Conservation (phyloP, 2,329 filamentous ascomycete genomes). For the Hypomyces perniciosus region DNA sequence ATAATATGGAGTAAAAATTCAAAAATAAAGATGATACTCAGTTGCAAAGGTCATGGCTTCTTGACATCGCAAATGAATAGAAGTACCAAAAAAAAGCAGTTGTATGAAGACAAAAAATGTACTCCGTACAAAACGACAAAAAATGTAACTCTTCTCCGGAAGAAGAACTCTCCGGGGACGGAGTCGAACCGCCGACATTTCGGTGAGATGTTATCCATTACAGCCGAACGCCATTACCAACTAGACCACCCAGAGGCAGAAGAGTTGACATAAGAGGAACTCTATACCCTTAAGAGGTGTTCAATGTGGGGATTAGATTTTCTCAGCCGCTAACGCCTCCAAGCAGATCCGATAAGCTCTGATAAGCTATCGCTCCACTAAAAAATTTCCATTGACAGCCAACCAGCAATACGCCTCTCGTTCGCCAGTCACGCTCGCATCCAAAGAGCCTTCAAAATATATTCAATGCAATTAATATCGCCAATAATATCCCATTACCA, state of each 20-base stretch:
- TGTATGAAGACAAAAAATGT: neutral
- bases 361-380: constrained; percentile 25
- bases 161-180: constrained; percentile 12
- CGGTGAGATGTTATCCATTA: constrained; percentile 11
- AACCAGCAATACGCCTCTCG: neutral
- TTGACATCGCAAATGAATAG: too few relatives aligned
- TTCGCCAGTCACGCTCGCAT: too few relatives aligned
- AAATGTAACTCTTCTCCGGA: constrained; percentile 14
- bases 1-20: too few relatives aligned
- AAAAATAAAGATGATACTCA: too few relatives aligned
- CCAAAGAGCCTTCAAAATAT: too few relatives aligned
- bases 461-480: too few relatives aligned
- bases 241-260: constrained; percentile 15
- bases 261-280: neutral
- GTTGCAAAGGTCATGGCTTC: too few relatives aligned
- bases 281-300: neutral
- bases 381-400: constrained; percentile 19
- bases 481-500: too few relatives aligned
- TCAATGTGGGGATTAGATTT: too few relatives aligned
- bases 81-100: too few relatives aligned
- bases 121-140: constrained; percentile 1
- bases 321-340: neutral
- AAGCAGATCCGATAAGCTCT: constrained; percentile 15
- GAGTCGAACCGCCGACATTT: constrained; percentile 14
- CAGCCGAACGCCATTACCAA: constrained; percentile 14